Percentiles rank a stretch among this genome's conserved stretches.
These are phyloP conservation scores for Zymoseptoria brevis DNA, from an alignment of 2,329 filamentous ascomycete species.

Conservation along the genomic window DNA sequence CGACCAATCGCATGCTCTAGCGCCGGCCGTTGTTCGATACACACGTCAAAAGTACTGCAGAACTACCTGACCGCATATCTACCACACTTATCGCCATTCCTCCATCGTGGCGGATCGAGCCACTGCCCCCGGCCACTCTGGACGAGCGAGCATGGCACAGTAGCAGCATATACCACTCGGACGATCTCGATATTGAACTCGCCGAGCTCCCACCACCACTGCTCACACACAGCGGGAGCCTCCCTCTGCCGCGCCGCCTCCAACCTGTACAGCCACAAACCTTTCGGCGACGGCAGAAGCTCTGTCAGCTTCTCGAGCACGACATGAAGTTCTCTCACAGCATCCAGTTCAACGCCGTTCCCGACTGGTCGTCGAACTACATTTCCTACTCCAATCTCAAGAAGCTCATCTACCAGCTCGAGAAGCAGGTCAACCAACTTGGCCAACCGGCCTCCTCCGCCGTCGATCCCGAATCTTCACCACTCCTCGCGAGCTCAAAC, in stretches of 20 bases:
- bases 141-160: slow-evolving; percentile 4
- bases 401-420: slow-evolving; percentile 94
- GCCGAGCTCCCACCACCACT: slow-evolving; percentile 21
- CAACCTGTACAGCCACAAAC: slow-evolving; percentile 7
- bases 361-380: slow-evolving; percentile 98
- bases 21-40: background rate
- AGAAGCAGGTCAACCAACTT: slow-evolving; percentile 66
- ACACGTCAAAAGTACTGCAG: background rate
- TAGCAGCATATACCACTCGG: background rate
- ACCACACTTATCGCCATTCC: background rate
- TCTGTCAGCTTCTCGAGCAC: slow-evolving; percentile 63
- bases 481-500: slow-evolving; percentile 58
- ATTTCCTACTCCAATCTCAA: slow-evolving; percentile 98
- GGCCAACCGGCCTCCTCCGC: slow-evolving; percentile 11
- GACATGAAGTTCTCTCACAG: slow-evolving; percentile 99
- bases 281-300: slow-evolving; percentile 46
- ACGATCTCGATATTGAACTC: slow-evolving; percentile 20
- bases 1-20: background rate
- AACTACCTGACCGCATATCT: background rate
- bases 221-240: slow-evolving; percentile 1
- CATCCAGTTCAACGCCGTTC: slow-evolving; percentile 98
- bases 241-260: slow-evolving; percentile 1
- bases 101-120: background rate
- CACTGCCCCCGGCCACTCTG: background rate
- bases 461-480: slow-evolving; percentile 73